Base-by-base conservation (phyloP, 2,329 filamentous ascomycete species). In the Fusarium foetens region DNA sequence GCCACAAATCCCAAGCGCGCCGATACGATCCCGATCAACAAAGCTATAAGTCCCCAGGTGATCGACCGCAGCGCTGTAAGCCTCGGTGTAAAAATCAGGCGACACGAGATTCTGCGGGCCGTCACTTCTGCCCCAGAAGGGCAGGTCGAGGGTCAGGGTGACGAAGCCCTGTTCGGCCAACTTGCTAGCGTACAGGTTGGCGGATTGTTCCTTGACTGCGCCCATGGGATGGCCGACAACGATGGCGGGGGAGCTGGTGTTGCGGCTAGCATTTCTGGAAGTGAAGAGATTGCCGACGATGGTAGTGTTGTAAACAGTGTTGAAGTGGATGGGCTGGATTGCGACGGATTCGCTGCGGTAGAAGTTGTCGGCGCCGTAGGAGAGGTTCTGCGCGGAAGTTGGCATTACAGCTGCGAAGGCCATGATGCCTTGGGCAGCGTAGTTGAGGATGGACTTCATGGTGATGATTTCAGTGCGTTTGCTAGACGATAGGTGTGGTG, bases 211-310 rank as follows among this genome's bases (percentile, higher is more conserved):
- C 1, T 63, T 63, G 23, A 63, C 60, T 7, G 60, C 60, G 1
- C 60, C 60, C 54, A 60, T 63, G 1, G 60, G 60, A 29, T 63
- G 54, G 5, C 60, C 60, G 12, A 63, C 42, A 1, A 63, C 27
- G 5, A 63, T 49, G 3, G 54, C 52, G 2, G 59, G 59, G 17
- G 35, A n/a, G 3, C 14, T 27, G 2, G 21, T 8, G 13, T 11
- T 58, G n/a, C 1, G 52, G 9, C 35, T 62, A 3, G 25, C 0
- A 27, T 62, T 62, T 4, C 17, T 31, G 25, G 27, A 8, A 4
- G 33, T n/a, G 29, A 58, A 48, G 1, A 62, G 35, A 17, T 58
- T 62, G 0, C 59, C 59, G 1, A 11, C 12, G 3, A 58, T 21
- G 5, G 10, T 58, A 1, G 59, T 62, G 19, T 35, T 23, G 19